Percentiles rank a stretch among this genome's conserved stretches.
Evolutionary conservation across 805 yeast genomes (phyloP).

Genomic region (Wickerhamomyces queroliae): DNA sequence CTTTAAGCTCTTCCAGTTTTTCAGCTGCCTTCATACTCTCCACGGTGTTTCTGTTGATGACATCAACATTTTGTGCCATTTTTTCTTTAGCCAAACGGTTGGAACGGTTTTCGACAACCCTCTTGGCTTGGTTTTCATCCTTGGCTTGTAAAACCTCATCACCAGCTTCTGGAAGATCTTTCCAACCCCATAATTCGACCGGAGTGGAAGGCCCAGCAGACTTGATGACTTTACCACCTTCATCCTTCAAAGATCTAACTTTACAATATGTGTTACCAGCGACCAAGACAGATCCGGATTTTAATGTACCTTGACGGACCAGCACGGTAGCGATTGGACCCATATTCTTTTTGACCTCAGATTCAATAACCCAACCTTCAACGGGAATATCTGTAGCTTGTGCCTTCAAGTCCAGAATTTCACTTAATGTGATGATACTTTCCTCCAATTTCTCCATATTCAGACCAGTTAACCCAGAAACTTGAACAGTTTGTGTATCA

Average conservation of each 20-base stretch:
- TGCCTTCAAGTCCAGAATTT: constrained; percentile 72
- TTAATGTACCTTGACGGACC: constrained; percentile 72
- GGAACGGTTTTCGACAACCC: constrained; percentile 60
- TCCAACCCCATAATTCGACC: constrained; percentile 92
- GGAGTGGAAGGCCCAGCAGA: constrained; percentile 84
- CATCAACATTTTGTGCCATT: constrained; percentile 50
- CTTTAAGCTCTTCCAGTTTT: constrained; percentile 47
- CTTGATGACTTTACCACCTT: constrained; percentile 55
- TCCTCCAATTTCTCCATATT: constrained; percentile 91
- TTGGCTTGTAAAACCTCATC: constrained; percentile 75
- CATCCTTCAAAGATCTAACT: constrained; percentile 74
- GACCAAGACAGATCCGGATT: constrained; percentile 66
- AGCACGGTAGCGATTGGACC: constrained; percentile 86
- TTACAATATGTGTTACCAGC: constrained; percentile 87
- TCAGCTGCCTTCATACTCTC: constrained; percentile 47
- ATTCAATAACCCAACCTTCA: constrained; percentile 90
- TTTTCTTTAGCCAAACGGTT: constrained; percentile 33
- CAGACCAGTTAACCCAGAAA: constrained; percentile 84
- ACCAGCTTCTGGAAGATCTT: constrained; percentile 86
- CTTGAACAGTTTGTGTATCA: constrained; percentile 82
- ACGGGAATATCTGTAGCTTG: constrained; percentile 38
- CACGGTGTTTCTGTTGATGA: constrained; percentile 61
- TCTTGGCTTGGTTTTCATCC: constrained; percentile 68
- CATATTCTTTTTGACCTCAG: constrained; percentile 72
- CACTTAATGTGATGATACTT: constrained; percentile 79